These are phyloP conservation scores for Capsicum rhomboideum DNA, from an alignment of 257 asterid genomes.

Conservation along the genomic window DNA sequence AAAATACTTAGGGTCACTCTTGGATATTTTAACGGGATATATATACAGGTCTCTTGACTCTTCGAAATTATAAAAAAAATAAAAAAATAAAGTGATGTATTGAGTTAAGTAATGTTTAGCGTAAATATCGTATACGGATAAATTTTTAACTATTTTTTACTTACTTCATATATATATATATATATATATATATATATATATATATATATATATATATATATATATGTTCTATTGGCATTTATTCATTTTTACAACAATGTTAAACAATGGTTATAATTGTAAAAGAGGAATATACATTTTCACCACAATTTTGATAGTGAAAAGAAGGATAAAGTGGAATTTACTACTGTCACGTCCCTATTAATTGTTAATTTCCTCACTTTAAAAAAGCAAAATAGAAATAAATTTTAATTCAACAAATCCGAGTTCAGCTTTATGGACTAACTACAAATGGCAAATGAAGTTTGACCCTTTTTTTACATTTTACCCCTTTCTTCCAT, in stretches of 20 bases:
- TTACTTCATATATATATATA: too few species aligned
- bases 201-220: too few species aligned
- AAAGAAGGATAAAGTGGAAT: background rate
- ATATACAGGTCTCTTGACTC: too few species aligned
- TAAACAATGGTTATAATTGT: background rate
- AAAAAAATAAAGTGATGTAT: too few species aligned
- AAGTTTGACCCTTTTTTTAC: background rate
- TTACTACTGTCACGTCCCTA: background rate
- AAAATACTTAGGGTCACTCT: too few species aligned
- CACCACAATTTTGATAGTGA: background rate
- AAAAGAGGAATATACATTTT: background rate
- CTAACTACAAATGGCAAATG: background rate
- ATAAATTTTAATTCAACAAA: background rate
- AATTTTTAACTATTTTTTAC: background rate
- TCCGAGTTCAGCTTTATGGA: background rate
- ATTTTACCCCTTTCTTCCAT: background rate
- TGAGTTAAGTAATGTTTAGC: too few species aligned
- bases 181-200: too few species aligned
- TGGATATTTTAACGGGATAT: too few species aligned
- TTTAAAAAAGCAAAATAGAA: background rate
- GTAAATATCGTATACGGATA: too few species aligned
- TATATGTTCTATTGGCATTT: background rate
- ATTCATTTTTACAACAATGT: background rate
- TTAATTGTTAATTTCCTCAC: background rate
- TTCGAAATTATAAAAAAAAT: too few species aligned